Evolutionary conservation across 495 filamentous ascomycete genomes (phyloP), one percentile per base, ranked within the genome.

Genomic region (Entonaema liquescens): DNA sequence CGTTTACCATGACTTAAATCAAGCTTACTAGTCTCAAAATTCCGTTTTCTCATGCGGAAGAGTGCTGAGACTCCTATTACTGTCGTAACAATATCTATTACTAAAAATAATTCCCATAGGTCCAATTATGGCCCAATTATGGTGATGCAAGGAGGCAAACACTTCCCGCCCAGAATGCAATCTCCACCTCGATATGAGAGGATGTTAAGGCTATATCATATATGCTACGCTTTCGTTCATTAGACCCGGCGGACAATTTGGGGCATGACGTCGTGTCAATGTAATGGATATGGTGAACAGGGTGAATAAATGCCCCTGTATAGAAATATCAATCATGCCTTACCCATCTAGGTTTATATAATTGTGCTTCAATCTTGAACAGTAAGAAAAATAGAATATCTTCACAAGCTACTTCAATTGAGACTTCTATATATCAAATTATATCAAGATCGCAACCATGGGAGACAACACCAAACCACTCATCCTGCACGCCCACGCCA

Each of bases 401-500:
- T n/a, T n/a, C n/a, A n/a, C n/a, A n/a, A n/a, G n/a, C n/a, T n/a
- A n/a, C n/a, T n/a, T n/a, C n/a, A n/a, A n/a, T n/a, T n/a, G n/a
- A n/a, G n/a, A n/a, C n/a, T n/a, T n/a, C n/a, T n/a, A n/a, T n/a
- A 7, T 31, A 31, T 31, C 29, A 31, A 31, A 3, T 12, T 8
- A 12, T 12, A 36, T 2, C 40, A 47, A 47, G 2, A 19, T 5
- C 40, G 21, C 49, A 28, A 53, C 21, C 23, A 53, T 53, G 49
- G 49, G 8, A 5, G 28, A 13, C 49, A 13, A 25, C n/a, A 28
- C 11, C 17, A 28, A 29, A 23, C 49, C 49, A 17, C 33, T 86
- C 64, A 77, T 65, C 35, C 68, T 85, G 52, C 84, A 84, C 61
- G 80, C 64, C 8, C 57, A 68, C 21, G 47, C 65, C 12, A 68